A percentile compares a stretch with the other conserved stretches of the same genome.
phyloP scores from a whole-genome alignment of 164 flowering plant genomes.

The Platanus orientalis region DNA sequence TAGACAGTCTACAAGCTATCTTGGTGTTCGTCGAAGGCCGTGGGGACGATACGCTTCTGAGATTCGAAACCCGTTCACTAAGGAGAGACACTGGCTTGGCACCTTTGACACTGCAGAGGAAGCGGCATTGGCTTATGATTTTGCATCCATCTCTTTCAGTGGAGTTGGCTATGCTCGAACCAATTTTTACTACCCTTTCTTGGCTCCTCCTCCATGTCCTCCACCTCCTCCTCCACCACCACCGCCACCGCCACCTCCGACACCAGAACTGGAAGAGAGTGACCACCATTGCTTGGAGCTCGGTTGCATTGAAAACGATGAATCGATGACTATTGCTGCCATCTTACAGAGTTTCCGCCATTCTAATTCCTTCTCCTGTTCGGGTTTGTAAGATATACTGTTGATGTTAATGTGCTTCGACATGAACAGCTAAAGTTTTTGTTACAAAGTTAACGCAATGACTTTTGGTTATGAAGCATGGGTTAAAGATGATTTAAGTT shows the following conservation, averaged over 20 bases:
- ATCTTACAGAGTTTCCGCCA: constrained; percentile 29
- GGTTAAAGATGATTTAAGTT: too few species aligned
- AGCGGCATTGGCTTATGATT: constrained; percentile 36
- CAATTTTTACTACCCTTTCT: constrained; percentile 27
- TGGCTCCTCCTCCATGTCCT: constrained; percentile 9
- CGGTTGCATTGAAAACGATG: constrained; percentile 22
- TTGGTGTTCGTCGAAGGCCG: constrained; percentile 32
- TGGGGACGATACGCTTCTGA: constrained; percentile 36
- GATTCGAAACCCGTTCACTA: constrained; percentile 34
- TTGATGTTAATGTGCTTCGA: too few species aligned
- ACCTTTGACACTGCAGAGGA: constrained; percentile 35
- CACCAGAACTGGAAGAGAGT: constrained; percentile 12
- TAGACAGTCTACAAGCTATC: constrained; percentile 18
- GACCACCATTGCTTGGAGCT: constrained; percentile 1
- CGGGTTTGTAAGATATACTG: too few species aligned
- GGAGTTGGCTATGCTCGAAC: constrained; percentile 33
- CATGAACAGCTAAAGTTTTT: too few species aligned
- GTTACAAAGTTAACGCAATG: too few species aligned
- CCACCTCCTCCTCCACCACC: constrained; percentile 11
- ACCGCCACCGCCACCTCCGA: constrained; percentile 18
- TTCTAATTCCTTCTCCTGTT: constrained; percentile 7
- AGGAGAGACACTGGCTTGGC: constrained; percentile 34
- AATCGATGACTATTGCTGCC: constrained; percentile 32
- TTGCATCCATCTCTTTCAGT: constrained; percentile 31
- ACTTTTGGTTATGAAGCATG: too few species aligned